These are phyloP conservation scores for Solanum bukasovii DNA, from an alignment of 257 asterid species.

Conservation along the genomic window DNA sequence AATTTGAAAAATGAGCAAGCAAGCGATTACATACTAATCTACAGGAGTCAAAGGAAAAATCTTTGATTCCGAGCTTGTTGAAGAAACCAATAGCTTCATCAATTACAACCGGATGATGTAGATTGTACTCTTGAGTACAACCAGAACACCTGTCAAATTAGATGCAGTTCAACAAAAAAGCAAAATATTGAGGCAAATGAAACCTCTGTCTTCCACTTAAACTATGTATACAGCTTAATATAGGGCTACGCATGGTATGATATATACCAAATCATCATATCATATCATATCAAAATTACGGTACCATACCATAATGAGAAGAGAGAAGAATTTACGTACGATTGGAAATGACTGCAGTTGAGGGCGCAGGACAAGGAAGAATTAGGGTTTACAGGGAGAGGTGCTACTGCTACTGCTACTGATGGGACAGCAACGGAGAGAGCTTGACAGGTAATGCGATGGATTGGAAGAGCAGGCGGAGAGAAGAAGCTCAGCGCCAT, in stretches of 20 bases:
- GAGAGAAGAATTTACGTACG: constrained; percentile 19
- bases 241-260: not conserved
- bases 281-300: not conserved
- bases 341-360: constrained; percentile 62
- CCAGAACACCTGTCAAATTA: constrained; percentile 72
- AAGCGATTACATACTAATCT: constrained; percentile 49
- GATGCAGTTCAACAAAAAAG: not conserved
- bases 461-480: constrained; percentile 14
- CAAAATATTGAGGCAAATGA: not conserved
- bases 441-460: constrained; percentile 19
- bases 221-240: not conserved
- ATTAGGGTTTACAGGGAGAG: constrained; percentile 5
- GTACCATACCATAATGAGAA: not conserved
- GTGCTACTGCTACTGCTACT: not conserved
- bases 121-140: constrained; percentile 75
- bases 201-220: not conserved
- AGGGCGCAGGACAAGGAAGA: constrained; percentile 53
- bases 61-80: constrained; percentile 42
- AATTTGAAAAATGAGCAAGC: not conserved
- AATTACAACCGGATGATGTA: constrained; percentile 60
- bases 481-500: constrained; percentile 24
- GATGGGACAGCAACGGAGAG: constrained; percentile 13
- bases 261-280: not conserved
- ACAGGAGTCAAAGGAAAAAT: constrained; percentile 67
- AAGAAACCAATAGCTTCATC: constrained; percentile 56